Conservation (phyloP, 768 basidiomycete species). For the Leccinum boreale region DNA sequence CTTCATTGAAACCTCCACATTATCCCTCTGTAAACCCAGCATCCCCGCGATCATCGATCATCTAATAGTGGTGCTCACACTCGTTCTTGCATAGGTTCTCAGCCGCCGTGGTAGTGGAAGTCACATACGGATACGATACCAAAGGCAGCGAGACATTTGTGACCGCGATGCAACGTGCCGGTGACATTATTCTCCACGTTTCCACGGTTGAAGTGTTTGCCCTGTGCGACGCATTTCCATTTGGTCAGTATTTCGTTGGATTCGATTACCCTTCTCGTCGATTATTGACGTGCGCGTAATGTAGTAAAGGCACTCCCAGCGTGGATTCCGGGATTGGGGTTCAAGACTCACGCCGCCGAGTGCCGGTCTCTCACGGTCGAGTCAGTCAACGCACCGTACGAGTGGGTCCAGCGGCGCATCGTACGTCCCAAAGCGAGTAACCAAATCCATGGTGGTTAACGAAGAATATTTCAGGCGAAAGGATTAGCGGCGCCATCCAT, state of each 20-base stretch:
- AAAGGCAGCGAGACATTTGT: background rate
- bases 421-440: background rate
- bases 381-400: background rate
- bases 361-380: background rate
- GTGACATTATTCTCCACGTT: constrained; percentile 4
- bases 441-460: background rate
- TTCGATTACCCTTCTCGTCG: background rate
- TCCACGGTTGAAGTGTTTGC: background rate
- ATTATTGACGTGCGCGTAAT: background rate
- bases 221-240: background rate
- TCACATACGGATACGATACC: constrained; percentile 1
- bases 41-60: background rate
- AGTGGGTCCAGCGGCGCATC: background rate
- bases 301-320: background rate
- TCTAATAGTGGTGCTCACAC: background rate
- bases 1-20: background rate
- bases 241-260: background rate
- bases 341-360: background rate
- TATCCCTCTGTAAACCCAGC: background rate
- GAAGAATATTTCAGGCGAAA: background rate
- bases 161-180: constrained; percentile 6
- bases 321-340: background rate
- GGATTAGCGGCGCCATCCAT: background rate
- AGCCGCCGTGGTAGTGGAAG: background rate
- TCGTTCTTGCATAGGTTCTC: background rate